These are phyloP conservation scores for Gracilaria gracilis DNA, from an alignment of 23 red algal genomes.

Conservation along the genomic window DNA sequence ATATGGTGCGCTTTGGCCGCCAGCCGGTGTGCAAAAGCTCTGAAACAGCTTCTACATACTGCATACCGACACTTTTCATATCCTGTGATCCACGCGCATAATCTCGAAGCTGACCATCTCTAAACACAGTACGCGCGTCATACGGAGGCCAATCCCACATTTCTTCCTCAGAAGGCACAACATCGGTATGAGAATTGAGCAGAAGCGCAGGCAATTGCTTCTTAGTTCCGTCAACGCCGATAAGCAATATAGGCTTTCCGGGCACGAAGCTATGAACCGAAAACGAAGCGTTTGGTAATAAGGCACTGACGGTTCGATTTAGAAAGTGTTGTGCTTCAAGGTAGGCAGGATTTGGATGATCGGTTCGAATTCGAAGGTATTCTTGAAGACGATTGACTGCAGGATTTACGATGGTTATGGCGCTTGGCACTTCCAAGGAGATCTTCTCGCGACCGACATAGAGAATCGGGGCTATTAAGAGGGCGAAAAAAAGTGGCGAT, in stretches of 20 bases:
- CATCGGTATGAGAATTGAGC: constrained; percentile 96
- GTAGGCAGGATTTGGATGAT: constrained; percentile 72
- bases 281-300: constrained; percentile 29
- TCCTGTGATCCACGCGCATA: constrained; percentile 93
- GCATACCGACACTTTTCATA: constrained; percentile 95
- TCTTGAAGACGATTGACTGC: constrained; percentile 49
- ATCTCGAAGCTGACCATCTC: constrained; percentile 34
- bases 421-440: not conserved
- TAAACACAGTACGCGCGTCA: constrained; percentile 53
- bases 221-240: constrained; percentile 59
- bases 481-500: not conserved
- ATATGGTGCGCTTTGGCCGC: constrained; percentile 66
- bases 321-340: constrained; percentile 46
- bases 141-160: constrained; percentile 78
- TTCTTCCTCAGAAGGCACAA: constrained; percentile 82
- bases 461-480: constrained; percentile 7
- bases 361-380: constrained; percentile 77
- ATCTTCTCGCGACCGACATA: constrained; percentile 11
- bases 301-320: constrained; percentile 30
- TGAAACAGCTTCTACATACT: constrained; percentile 89
- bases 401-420: not conserved
- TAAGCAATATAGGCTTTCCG: constrained; percentile 76
- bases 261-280: constrained; percentile 42
- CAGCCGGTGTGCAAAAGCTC: constrained; percentile 51
- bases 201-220: constrained; percentile 58